Base-by-base conservation (phyloP, 2,329 filamentous ascomycete species). In the Zarea fungicola region DNA sequence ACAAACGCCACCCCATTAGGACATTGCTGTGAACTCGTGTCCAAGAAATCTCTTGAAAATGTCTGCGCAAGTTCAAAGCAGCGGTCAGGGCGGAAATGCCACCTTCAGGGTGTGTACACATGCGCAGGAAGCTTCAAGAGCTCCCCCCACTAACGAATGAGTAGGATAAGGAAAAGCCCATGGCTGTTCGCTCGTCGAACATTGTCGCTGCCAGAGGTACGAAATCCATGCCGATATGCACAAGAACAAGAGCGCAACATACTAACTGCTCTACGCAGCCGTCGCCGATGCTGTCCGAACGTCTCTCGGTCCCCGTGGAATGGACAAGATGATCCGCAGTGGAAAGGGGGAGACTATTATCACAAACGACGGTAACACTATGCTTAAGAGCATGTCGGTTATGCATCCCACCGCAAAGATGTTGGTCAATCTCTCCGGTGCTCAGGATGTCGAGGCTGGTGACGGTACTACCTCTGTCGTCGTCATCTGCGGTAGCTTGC, bases 391-490 rank as follows among this genome's bases (percentile, higher is more conserved):
- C 76, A 97, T 99, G 93, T 87, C 89, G 57, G 93, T 99, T 58
- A 90, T 99, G 86, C 93, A 99, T 67, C 93, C 93, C n/a, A 95
- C 95, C 42, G 93, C 93, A 44, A 96, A 96, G 76, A 99, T 99
- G 93, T 79, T 99, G 58, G 93, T 99, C 63, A 91, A 99, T 69
- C 81, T 99, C 54, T 95, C 92, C 62, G 89, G 93, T 58, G 93
- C 93, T 57, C 93, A 99, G 70, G 93, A 99, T 75, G 90, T 99
- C 53, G 93, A 99, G 71, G 93, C 93, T 55, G 93, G 93, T 73
- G 93, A 99, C 68, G 95, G 93, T 62, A 99, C 93, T 49, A 99
- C 93, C 29, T 97, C 92, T 4, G 93, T 99, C 22, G 93, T 99
- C 25, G 93, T 99, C 58, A 96, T 99, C 71, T 93, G 89, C 60